These are phyloP conservation scores for Calonectria crousiana DNA, from an alignment of 2,329 filamentous ascomycete genomes.

Conservation along the genomic window DNA sequence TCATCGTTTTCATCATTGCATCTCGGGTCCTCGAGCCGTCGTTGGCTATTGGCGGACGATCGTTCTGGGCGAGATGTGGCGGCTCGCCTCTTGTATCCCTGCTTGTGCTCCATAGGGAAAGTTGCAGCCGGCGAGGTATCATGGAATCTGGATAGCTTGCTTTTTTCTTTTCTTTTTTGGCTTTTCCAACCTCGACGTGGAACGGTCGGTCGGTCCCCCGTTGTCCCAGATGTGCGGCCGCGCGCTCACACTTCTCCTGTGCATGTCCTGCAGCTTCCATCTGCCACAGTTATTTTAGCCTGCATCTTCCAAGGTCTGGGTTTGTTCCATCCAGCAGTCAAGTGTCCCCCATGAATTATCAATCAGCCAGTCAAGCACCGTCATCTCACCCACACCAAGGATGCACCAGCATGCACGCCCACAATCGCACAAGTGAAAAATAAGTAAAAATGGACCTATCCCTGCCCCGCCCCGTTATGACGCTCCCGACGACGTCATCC, in stretches of 20 bases:
- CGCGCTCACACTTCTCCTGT: background rate
- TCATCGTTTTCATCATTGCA: slow-evolving; percentile 28
- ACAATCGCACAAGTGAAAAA: background rate
- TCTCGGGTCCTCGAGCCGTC: background rate
- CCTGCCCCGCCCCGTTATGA: slow-evolving; percentile 44
- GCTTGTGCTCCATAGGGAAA: background rate
- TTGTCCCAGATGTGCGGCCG: background rate
- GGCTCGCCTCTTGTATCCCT: slow-evolving; percentile 5
- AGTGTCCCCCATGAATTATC: background rate
- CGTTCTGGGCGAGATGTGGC: slow-evolving; percentile 6
- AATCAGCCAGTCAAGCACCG: slow-evolving; percentile 13
- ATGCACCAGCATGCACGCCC: slow-evolving; percentile 1
- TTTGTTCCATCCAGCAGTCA: slow-evolving; percentile 5
- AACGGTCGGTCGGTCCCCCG: background rate
- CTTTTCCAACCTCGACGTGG: background rate
- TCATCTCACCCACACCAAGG: slow-evolving; percentile 13
- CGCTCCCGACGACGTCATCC: slow-evolving; percentile 45
- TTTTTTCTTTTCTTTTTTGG: background rate
- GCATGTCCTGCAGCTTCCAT: slow-evolving; percentile 11
- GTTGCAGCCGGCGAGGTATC: background rate
- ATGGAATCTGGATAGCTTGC: background rate
- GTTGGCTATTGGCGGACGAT: slow-evolving; percentile 11
- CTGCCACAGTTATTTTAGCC: slow-evolving; percentile 6
- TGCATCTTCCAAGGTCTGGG: slow-evolving; percentile 26
- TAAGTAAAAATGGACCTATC: slow-evolving; percentile 15